Evolutionary conservation across 2,329 filamentous ascomycete species (phyloP), one percentile per base, ranked within the genome.

Genomic region (Cordyceps fumosorosea): DNA sequence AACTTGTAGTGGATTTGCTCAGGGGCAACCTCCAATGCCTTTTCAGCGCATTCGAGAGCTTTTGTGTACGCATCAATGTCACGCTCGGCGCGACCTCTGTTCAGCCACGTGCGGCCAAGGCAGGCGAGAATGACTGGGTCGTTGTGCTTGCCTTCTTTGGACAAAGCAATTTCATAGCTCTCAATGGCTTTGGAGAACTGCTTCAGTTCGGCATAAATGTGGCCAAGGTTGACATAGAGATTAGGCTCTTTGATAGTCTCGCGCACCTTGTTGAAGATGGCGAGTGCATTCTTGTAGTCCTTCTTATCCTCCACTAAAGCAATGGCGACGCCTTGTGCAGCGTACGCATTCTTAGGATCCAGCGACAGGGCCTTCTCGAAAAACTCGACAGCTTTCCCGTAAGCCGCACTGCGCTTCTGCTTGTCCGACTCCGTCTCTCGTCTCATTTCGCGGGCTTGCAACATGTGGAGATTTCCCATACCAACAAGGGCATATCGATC

Each of bases 291-390:
- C 66, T 87, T 87, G 74, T 87, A 88, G 69, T 98, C 92, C 74
- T 95, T 97, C 78, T 89, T 95, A 73, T 98, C 93, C 73, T 99
- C 95, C 0, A 95, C 88, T 32, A 99, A 80, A 10, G 93, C 93
- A 71, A 99, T 98, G 16, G 91, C 95, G 66, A 99, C 87, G 64
- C 96, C 95, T 72, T 99, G 95, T 2, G 95, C 95, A 8, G 96
- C 96, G 73, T 96, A 96, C 0, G 95, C 93, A 68, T 98, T 99
- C 77, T 89, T 92, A 0, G 92, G 87, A 70, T 99, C 95, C n/a
- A 99, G 80, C 65, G 96, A 91, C 24, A 99, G 80, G 5, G 93
- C 93, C 77, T 99, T 99, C 73, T 98, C 95, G 69, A 97, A 99
- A 76, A 99, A 99, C 72, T 99, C 96, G 12, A 98, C 93, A 0